phyloP scores from a whole-genome alignment of 2,329 filamentous ascomycete genomes.

The Corynespora cassiicola region DNA sequence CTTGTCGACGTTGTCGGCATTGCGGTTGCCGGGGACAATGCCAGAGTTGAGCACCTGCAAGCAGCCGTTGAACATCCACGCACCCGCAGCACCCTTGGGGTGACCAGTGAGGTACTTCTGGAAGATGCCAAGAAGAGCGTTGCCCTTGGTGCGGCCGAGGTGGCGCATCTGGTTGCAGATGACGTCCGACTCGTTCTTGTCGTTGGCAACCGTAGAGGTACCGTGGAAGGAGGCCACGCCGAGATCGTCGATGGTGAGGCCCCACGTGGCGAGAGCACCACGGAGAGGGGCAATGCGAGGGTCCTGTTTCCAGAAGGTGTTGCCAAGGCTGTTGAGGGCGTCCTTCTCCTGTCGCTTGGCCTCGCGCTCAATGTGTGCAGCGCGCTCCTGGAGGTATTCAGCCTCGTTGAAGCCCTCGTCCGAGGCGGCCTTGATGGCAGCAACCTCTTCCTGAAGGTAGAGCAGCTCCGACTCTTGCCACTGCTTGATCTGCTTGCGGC shows the following conservation, averaged over 20 bases:
- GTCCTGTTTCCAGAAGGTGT: slow-evolving; percentile 99
- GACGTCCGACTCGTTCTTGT: slow-evolving; percentile 99
- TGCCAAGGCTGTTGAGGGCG: slow-evolving; percentile 88
- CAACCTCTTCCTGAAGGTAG: slow-evolving; percentile 89
- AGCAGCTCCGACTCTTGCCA: slow-evolving; percentile 96
- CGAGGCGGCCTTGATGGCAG: slow-evolving; percentile 81
- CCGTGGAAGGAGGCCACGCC: slow-evolving; percentile 98
- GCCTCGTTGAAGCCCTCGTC: slow-evolving; percentile 77
- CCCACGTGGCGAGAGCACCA: slow-evolving; percentile 96
- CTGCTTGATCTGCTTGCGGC: slow-evolving; percentile 91
- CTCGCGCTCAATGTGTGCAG: slow-evolving; percentile 85
- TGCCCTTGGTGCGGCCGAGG: slow-evolving; percentile 94
- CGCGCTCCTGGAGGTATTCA: slow-evolving; percentile 85
- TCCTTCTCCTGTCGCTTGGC: slow-evolving; percentile 91
- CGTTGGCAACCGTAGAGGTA: slow-evolving; percentile 97
- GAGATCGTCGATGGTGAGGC: slow-evolving; percentile 94
- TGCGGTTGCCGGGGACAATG: slow-evolving; percentile 94
- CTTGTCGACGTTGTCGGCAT: slow-evolving; percentile 96
- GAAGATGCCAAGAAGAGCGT: slow-evolving; percentile 95
- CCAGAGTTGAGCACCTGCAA: slow-evolving; percentile 94
- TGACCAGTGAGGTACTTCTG: slow-evolving; percentile 99
- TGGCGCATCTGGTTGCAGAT: slow-evolving; percentile 96
- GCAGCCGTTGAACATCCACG: slow-evolving; percentile 99
- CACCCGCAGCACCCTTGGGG: slow-evolving; percentile 97
- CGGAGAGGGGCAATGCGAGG: slow-evolving; percentile 91